phyloP scores from a whole-genome alignment of 371 early-diverging fungal species.

The Smittium culicis region DNA sequence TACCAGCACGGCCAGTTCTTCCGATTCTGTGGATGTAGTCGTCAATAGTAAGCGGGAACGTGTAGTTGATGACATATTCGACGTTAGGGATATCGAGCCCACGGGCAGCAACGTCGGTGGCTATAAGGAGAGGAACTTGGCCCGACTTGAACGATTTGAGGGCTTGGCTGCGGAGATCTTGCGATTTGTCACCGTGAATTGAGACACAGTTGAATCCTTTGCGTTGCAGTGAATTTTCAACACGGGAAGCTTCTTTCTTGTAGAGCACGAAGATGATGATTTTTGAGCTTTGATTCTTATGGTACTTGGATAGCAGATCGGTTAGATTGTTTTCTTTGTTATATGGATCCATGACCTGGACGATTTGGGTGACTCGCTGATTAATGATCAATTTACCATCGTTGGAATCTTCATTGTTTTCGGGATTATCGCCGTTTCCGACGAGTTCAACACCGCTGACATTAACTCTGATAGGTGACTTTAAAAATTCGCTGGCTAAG shows the following conservation, averaged over 20 bases:
- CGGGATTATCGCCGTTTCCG: constrained; percentile 90
- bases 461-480: constrained; percentile 80
- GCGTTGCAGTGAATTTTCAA: constrained; percentile 49
- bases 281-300: constrained; percentile 54
- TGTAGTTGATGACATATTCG: constrained; percentile 84
- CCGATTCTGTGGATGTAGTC: constrained; percentile 98
- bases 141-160: constrained; percentile 80
- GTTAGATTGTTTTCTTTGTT: constrained; percentile 75
- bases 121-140: constrained; percentile 88
- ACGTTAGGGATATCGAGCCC: constrained; percentile 91
- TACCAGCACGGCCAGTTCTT: constrained; percentile 97
- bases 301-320: constrained; percentile 71
- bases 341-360: constrained; percentile 74
- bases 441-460: constrained; percentile 91
- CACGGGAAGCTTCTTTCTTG: constrained; percentile 93
- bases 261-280: constrained; percentile 98
- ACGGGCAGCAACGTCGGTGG: constrained; percentile 98
- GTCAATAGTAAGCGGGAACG: constrained; percentile 82
- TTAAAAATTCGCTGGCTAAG: constrained; percentile 59
- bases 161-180: constrained; percentile 91
- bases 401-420: constrained; percentile 77
- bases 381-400: constrained; percentile 83
- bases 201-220: constrained; percentile 83
- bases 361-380: constrained; percentile 80
- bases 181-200: constrained; percentile 94